Evolutionary conservation across 352 stramenopile genomes (phyloP).

Genomic region (Globisporangium apiculatum): DNA sequence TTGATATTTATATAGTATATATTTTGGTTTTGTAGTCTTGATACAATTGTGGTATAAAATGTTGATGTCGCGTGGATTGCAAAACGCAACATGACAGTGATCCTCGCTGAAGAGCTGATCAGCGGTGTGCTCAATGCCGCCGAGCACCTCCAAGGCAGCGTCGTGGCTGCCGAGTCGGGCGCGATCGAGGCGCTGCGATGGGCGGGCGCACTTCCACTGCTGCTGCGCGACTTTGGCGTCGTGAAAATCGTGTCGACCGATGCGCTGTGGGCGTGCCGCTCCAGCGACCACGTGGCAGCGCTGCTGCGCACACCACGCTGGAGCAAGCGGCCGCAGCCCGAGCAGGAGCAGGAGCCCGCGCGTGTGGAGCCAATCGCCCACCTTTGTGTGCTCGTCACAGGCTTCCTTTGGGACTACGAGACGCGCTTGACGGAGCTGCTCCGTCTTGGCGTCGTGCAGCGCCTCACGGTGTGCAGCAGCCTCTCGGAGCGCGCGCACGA

Average conservation of each 20-base stretch:
- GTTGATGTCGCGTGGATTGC: too few species aligned
- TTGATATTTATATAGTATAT: too few species aligned
- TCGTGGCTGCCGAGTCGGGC: conserved; percentile 45
- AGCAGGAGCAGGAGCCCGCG: conserved; percentile 5
- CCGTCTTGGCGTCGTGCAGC: conserved; percentile 24
- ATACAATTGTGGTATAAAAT: too few species aligned
- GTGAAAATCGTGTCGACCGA: conserved; percentile 37
- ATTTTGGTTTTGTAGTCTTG: too few species aligned
- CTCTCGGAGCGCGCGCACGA: conserved; percentile 64
- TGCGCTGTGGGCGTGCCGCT: conserved; percentile 23
- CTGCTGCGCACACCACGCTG: conserved; percentile 16
- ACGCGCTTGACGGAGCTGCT: conserved; percentile 27
- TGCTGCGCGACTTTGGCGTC: conserved; percentile 56
- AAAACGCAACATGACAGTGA: conserved; percentile 14
- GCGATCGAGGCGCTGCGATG: conserved; percentile 62
- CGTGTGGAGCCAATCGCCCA: conserved; percentile 19
- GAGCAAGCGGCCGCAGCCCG: background rate
- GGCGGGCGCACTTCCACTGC: conserved; percentile 50
- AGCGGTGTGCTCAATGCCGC: conserved; percentile 42
- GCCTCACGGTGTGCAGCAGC: conserved; percentile 52
- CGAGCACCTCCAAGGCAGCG: conserved; percentile 39
- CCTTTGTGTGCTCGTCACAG: conserved; percentile 45
- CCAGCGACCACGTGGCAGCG: conserved; percentile 9
- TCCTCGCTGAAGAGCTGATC: conserved; percentile 55
- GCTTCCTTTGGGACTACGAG: conserved; percentile 65